phyloP scores from a whole-genome alignment of 1,284 basidiomycete species.

The Microbotryomycetes sp. region DNA sequence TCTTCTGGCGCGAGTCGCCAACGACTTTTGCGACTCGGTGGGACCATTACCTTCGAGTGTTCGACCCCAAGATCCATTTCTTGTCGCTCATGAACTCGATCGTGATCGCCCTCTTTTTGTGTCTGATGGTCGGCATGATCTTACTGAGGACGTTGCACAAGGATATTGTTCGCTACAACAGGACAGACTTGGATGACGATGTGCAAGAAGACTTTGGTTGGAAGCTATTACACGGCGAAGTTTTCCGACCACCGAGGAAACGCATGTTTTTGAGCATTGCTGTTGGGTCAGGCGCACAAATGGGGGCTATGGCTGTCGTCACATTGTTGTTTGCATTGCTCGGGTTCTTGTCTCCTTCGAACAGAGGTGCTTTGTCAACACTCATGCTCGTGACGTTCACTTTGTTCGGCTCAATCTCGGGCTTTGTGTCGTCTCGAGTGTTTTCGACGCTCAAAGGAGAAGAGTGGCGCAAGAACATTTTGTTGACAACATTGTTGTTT shows the following conservation, averaged over 20 bases:
- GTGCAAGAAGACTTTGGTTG: conserved; percentile 90
- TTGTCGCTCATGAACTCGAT: conserved; percentile 92
- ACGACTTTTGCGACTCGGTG: conserved; percentile 73
- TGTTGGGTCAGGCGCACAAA: conserved; percentile 84
- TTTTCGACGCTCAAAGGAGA: conserved; percentile 78
- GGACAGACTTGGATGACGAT: conserved; percentile 29
- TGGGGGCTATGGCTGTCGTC: conserved; percentile 79
- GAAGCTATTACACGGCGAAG: conserved; percentile 94
- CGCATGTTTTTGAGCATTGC: conserved; percentile 76
- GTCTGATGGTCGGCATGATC: conserved; percentile 76
- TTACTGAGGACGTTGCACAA: conserved; percentile 77
- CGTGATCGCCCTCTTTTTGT: conserved; percentile 73
- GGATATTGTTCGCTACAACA: conserved; percentile 94
- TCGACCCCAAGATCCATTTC: conserved; percentile 54
- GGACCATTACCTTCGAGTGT: conserved; percentile 80
- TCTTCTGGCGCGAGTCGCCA: conserved; percentile 59
- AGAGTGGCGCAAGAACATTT: conserved; percentile 72
- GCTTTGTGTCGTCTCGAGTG: conserved; percentile 78
- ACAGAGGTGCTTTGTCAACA: conserved; percentile 87
- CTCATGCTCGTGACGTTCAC: conserved; percentile 97
- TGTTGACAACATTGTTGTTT: conserved; percentile 78
- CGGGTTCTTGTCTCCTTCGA: conserved; percentile 94
- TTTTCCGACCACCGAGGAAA: conserved; percentile 77
- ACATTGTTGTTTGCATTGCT: conserved; percentile 92
- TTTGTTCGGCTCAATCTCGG: conserved; percentile 76